These are phyloP conservation scores for Camelina hispida DNA, from an alignment of 345 rosid species.

Conservation along the genomic window DNA sequence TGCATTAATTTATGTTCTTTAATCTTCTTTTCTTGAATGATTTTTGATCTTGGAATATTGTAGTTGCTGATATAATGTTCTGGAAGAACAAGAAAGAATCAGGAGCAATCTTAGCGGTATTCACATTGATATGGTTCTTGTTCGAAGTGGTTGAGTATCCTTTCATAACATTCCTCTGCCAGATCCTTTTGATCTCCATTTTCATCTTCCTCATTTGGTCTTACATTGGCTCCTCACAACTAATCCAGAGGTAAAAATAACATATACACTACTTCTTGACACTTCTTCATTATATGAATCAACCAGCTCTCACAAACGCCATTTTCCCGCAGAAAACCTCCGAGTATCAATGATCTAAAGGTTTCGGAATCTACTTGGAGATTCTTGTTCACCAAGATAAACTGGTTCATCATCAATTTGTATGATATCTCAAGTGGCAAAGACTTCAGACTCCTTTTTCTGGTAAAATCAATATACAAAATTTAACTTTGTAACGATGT, in stretches of 20 bases:
- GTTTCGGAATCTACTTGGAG: constrained; percentile 51
- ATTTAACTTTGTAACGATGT: background rate
- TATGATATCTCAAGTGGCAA: constrained; percentile 56
- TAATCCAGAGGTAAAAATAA: constrained; percentile 54
- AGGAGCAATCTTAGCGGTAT: constrained; percentile 55
- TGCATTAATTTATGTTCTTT: background rate
- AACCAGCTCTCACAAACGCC: background rate
- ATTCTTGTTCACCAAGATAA: constrained; percentile 38
- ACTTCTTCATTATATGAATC: constrained; percentile 6
- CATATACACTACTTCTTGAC: background rate
- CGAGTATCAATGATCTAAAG: constrained; percentile 43
- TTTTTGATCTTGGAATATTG: constrained; percentile 13
- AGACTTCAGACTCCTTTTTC: constrained; percentile 44
- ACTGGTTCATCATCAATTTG: constrained; percentile 41
- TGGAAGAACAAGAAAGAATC: constrained; percentile 74
- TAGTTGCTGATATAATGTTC: constrained; percentile 70
- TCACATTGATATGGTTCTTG: constrained; percentile 63
- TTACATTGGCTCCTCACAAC: constrained; percentile 48
- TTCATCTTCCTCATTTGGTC: constrained; percentile 65
- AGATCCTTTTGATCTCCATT: constrained; percentile 52
- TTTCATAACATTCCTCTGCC: constrained; percentile 62
- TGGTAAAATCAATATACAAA: constrained; percentile 43
- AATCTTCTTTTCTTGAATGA: background rate
- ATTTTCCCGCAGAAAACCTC: constrained; percentile 47
- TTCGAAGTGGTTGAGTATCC: constrained; percentile 70